A percentile compares a stretch with the other conserved stretches of the same genome.
Conservation (phyloP, 129 eudicot genomes). For the Rutidosis leptorrhynchoides region DNA sequence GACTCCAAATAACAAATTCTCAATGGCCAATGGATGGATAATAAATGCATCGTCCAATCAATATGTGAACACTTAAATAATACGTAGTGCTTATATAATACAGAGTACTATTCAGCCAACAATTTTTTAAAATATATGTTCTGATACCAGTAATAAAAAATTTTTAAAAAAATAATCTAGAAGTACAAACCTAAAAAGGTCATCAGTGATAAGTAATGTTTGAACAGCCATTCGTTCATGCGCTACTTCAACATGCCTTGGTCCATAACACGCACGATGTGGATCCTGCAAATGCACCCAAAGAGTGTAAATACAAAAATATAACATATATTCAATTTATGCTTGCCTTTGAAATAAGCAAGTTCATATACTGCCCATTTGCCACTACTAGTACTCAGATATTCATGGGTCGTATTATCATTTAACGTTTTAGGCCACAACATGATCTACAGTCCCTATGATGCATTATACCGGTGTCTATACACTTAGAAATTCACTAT, state of each 20-base stretch:
- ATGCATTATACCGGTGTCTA: not conserved
- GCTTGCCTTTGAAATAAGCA: not conserved
- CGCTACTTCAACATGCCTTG: constrained; percentile 96
- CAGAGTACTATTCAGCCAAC: not conserved
- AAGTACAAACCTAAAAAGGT: constrained; percentile 69
- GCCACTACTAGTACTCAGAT: too few species aligned
- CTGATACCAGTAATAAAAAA: not conserved
- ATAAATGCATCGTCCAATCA: not conserved
- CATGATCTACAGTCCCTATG: not conserved
- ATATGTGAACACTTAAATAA: not conserved
- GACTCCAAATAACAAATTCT: constrained; percentile 3
- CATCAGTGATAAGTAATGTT: constrained; percentile 90
- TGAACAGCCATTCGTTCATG: constrained; percentile 95
- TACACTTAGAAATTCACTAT: too few species aligned
- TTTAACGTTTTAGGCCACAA: not conserved
- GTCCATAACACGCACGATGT: constrained; percentile 96
- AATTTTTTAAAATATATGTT: too few species aligned
- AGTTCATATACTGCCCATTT: not conserved
- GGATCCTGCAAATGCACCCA: constrained; percentile 53
- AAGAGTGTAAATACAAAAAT: not conserved
- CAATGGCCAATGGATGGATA: not conserved
- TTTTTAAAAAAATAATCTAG: not conserved
- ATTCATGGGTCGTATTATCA: too few species aligned
- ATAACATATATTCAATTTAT: not conserved
- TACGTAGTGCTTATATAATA: not conserved